phyloP scores from a whole-genome alignment of 306 rosid genomes.

The Prunus mongolica region DNA sequence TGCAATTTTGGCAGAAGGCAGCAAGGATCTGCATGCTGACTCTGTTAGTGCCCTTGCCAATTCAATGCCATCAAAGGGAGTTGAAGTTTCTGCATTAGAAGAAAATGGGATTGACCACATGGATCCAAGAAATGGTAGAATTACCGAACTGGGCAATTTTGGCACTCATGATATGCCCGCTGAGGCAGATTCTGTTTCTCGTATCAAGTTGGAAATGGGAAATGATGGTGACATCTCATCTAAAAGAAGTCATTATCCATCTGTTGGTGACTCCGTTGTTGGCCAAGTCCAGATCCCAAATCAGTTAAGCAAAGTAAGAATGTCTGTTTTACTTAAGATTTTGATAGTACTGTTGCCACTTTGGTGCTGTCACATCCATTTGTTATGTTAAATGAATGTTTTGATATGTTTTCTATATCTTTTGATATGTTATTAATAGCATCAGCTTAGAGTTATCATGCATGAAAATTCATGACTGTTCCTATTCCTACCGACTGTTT shows the following conservation, averaged over 20 bases:
- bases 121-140: conserved; percentile 9
- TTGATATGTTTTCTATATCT: not conserved
- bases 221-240: conserved; percentile 10
- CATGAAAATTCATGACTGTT: not conserved
- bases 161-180: conserved; percentile 15
- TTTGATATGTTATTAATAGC: not conserved
- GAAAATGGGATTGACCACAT: conserved; percentile 6
- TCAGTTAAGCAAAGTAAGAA: conserved; percentile 36
- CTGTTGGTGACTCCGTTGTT: conserved; percentile 18
- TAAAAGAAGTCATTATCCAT: conserved; percentile 11
- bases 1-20: conserved; percentile 59
- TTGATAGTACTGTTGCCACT: not conserved
- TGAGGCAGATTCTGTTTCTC: conserved; percentile 12
- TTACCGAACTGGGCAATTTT: conserved; percentile 16
- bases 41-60: conserved; percentile 16
- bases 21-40: conserved; percentile 39
- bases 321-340: not conserved
- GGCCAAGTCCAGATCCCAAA: conserved; percentile 22
- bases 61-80: conserved; percentile 9
- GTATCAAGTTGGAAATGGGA: conserved; percentile 11
- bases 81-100: conserved; percentile 10
- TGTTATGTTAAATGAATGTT: not conserved
- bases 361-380: not conserved
- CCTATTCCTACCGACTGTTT: not conserved
- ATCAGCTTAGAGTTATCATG: not conserved